phyloP scores from a whole-genome alignment of 139 green algal genomes.

The Chlamydomonas eustigma region DNA sequence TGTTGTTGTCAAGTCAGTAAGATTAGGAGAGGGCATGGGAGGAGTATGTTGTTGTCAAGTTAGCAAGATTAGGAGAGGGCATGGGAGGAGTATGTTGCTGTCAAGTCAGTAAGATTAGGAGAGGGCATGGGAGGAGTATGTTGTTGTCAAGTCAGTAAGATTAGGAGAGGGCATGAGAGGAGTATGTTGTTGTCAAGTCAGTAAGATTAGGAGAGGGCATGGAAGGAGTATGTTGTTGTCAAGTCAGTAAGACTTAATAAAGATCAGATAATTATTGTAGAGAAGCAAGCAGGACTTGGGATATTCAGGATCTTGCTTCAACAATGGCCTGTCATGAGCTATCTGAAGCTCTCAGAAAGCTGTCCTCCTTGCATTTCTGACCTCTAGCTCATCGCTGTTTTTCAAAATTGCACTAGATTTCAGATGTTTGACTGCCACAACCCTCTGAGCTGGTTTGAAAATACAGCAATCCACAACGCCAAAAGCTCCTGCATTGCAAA shows the following conservation, averaged over 20 bases:
- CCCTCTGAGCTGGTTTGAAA: neutral
- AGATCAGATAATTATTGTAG: neutral
- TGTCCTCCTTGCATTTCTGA: neutral
- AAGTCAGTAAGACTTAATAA: neutral
- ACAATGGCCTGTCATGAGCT: no score
- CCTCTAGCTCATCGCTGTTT: neutral
- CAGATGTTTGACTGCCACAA: neutral
- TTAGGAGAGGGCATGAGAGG: neutral
- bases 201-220: neutral
- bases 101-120: neutral
- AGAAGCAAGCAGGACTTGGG: neutral
- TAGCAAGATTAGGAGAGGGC: no score
- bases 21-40: neutral
- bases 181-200: neutral
- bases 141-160: neutral
- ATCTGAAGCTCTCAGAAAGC: neutral
- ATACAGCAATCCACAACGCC: neutral
- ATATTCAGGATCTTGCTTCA: neutral
- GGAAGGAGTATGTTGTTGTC: neutral
- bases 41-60: neutral
- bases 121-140: neutral
- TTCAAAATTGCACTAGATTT: neutral
- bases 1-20: neutral
- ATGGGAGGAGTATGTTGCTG: neutral
- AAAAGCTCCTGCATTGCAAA: neutral